Conservation (phyloP, 176 grass and related monocot species). For the Musa schizocarpa region DNA sequence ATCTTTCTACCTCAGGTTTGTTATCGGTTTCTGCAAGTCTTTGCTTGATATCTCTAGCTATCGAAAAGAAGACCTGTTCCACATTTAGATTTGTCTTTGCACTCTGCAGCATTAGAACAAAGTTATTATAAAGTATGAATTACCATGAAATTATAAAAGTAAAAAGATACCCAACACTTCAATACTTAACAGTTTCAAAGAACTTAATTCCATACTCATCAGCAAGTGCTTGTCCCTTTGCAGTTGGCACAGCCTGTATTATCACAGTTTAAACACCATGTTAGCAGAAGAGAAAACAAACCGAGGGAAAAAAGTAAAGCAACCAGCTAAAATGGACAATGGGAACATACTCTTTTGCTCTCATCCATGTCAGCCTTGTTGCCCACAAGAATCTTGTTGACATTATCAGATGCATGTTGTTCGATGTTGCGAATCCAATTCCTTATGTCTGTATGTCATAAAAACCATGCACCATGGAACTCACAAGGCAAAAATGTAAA, state of each 20-base stretch:
- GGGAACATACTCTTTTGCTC: conserved; percentile 17
- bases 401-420: conserved; percentile 25
- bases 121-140: not conserved
- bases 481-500: not conserved
- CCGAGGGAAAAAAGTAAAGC: no score
- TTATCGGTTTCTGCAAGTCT: conserved; percentile 20
- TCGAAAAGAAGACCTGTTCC: conserved; percentile 23
- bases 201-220: conserved; percentile 25
- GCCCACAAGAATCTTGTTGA: conserved; percentile 22
- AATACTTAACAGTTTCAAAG: conserved; percentile 13
- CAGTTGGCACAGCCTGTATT: conserved; percentile 15
- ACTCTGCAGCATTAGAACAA: conserved; percentile 1
- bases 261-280: not conserved
- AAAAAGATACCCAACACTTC: not conserved
- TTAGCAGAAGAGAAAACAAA: not conserved
- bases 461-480: not conserved
- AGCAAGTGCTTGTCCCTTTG: conserved; percentile 21
- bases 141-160: not conserved
- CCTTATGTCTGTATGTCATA: conserved; percentile 15
- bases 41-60: conserved; percentile 24
- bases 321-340: not conserved
- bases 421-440: conserved; percentile 24
- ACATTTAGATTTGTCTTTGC: conserved; percentile 22
- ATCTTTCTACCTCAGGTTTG: conserved; percentile 5
- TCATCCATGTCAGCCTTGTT: conserved; percentile 25